These are phyloP conservation scores for Breynia disticha DNA, from an alignment of 441 rosid genomes.

Conservation along the genomic window DNA sequence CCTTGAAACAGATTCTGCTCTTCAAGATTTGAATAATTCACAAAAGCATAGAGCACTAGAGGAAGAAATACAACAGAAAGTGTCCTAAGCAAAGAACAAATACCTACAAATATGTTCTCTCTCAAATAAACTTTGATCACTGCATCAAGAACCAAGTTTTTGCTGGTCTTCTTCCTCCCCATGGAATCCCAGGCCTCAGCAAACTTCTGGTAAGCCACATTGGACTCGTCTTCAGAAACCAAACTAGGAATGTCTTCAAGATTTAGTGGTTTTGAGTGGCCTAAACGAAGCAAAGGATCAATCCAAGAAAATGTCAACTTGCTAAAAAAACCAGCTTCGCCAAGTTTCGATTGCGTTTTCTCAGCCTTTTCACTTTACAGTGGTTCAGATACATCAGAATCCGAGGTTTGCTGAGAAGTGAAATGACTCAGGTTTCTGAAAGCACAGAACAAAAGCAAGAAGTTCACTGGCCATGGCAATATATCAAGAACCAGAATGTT, in stretches of 20 bases:
- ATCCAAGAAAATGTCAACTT: conserved; percentile 71
- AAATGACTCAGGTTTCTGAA: conserved; percentile 26
- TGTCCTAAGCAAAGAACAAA: conserved; percentile 50
- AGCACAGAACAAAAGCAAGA: conserved; percentile 48
- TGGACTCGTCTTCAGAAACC: conserved; percentile 55
- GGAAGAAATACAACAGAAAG: conserved; percentile 56
- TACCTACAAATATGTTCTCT: conserved; percentile 46
- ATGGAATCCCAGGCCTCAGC: conserved; percentile 45
- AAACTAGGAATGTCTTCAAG: conserved; percentile 59
- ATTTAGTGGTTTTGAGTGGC: conserved; percentile 50
- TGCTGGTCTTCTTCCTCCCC: conserved; percentile 21
- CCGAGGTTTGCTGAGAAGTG: conserved; percentile 16
- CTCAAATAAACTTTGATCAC: conserved; percentile 44
- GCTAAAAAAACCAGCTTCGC: conserved; percentile 41
- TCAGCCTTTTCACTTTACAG: conserved; percentile 26
- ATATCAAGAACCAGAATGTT: conserved; percentile 28
- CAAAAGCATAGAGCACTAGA: conserved; percentile 58
- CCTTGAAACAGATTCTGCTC: conserved; percentile 41
- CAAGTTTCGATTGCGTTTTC: conserved; percentile 23
- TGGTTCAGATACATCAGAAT: conserved; percentile 38
- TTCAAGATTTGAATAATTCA: conserved; percentile 46
- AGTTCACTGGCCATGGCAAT: conserved; percentile 36
- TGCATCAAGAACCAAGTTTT: conserved; percentile 49
- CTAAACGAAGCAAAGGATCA: conserved; percentile 52
- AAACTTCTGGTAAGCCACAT: conserved; percentile 47